phyloP scores from a whole-genome alignment of 257 asterid genomes.

The Henckelia pumila region DNA sequence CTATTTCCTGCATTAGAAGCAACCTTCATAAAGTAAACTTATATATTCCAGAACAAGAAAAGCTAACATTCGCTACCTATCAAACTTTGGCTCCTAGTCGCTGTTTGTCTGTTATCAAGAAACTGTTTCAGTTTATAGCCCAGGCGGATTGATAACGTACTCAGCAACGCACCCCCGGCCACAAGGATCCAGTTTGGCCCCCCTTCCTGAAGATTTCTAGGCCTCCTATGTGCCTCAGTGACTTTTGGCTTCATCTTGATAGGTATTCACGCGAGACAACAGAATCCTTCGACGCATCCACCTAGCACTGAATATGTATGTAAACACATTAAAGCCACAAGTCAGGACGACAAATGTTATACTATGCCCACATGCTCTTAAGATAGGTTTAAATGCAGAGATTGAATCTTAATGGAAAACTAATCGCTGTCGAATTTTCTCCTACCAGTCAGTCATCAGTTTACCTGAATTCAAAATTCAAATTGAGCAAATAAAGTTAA shows the following conservation, averaged over 20 bases:
- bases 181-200: conserved; percentile 57
- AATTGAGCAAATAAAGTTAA: not conserved
- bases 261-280: conserved; percentile 6
- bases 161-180: conserved; percentile 58
- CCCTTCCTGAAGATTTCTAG: conserved; percentile 37
- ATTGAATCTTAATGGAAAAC: not conserved
- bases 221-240: conserved; percentile 34
- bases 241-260: conserved; percentile 39
- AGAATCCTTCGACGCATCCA: conserved; percentile 28
- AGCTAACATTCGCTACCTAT: conserved; percentile 28
- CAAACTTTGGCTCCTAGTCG: conserved; percentile 20
- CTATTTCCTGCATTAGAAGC: conserved; percentile 42
- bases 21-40: conserved; percentile 12
- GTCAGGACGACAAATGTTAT: not conserved
- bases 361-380: not conserved
- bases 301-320: conserved; percentile 20
- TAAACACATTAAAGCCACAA: not conserved
- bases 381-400: not conserved
- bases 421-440: not conserved
- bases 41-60: not conserved
- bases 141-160: conserved; percentile 56
- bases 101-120: conserved; percentile 41
- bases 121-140: conserved; percentile 61
- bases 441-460: not conserved
- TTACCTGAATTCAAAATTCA: not conserved